Evolutionary conservation across 2,329 filamentous ascomycete species (phyloP).

Genomic region (Elsinoe fawcettii): DNA sequence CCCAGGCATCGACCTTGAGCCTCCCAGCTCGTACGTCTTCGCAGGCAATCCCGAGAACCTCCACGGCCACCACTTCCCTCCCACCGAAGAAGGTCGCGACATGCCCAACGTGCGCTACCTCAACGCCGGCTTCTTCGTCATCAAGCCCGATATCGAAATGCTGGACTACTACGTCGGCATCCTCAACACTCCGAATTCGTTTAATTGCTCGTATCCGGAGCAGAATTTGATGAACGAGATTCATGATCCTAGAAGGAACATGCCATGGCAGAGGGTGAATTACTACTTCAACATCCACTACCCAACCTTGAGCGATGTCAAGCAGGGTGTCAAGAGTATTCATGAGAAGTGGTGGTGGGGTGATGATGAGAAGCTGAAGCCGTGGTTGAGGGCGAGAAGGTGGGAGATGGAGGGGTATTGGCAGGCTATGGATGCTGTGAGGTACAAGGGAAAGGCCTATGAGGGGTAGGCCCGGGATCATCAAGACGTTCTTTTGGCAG

Average conservation of each 20-base stretch:
- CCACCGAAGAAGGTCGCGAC: constrained; percentile 23
- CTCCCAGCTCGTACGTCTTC: constrained; percentile 25
- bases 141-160: constrained; percentile 24
- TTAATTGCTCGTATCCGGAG: constrained; percentile 29
- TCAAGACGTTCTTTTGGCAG: too few species aligned
- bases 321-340: constrained; percentile 30
- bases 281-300: constrained; percentile 35
- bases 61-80: constrained; percentile 28
- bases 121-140: constrained; percentile 31
- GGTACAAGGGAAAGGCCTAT: background rate
- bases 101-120: constrained; percentile 26
- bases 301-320: constrained; percentile 30
- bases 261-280: constrained; percentile 34
- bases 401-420: constrained; percentile 33
- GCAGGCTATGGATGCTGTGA: constrained; percentile 25
- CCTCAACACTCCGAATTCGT: constrained; percentile 24
- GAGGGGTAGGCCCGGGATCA: background rate
- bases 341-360: constrained; percentile 37
- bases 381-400: constrained; percentile 27
- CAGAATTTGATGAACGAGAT: constrained; percentile 33
- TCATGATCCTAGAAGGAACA: constrained; percentile 31
- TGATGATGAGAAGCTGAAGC: constrained; percentile 26
- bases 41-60: constrained; percentile 27
- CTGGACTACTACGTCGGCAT: constrained; percentile 29
- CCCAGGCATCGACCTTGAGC: background rate